Base-by-base conservation (phyloP, 768 basidiomycete genomes). In the Pleurotus cornucopiae region DNA sequence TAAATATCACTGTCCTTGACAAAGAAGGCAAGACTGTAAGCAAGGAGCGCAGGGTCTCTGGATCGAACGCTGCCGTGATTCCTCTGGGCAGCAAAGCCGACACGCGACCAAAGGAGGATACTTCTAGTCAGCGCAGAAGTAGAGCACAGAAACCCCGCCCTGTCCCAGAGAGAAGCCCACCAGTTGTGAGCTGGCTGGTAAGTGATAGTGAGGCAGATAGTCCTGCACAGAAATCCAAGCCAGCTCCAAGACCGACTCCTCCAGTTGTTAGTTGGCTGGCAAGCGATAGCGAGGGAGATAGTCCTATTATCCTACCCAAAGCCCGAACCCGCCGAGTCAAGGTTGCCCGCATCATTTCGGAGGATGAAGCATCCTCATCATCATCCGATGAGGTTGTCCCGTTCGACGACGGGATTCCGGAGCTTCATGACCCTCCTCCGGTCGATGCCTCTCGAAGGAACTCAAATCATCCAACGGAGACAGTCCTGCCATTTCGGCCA, bases 1-100 rank as follows among this genome's bases (percentile, higher is more conserved):
- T 89, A 49, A 86, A 91, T 46, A 90, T 91, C 49, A 71, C 84
- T 38, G 72, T 88, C 37, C 55, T 90, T 20, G 88, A 91, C 65
- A 76, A 79, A 26, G 64, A 72, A 26, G 89, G 89, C 11, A 73
- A 67, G 49, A 80, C 73, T 34, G 57, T 91, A 44, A 79, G 76
- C 55, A 77, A 82, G 63, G 89, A 91, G 66, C 72, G 77, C 58
- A 74, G 89, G 55, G 72, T 83, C 7, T 83, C 84, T 3, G 72
- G 76, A 46, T 69, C 76, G 14, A 72, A 76, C 49, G 30, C 30
- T 9, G 30, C 30, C 7, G 30, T 11, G 11, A 34, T 34, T 4
- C 11, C 30, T 0, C 30, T 11, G 9, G 23, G 23, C 23, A 34
- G 2, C 11, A 34, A 34, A 9, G 30, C 30, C 30, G 11, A 34